These are phyloP conservation scores for Beauveria sp. DNA, from an alignment of 2,329 filamentous ascomycete genomes.

Conservation along the genomic window DNA sequence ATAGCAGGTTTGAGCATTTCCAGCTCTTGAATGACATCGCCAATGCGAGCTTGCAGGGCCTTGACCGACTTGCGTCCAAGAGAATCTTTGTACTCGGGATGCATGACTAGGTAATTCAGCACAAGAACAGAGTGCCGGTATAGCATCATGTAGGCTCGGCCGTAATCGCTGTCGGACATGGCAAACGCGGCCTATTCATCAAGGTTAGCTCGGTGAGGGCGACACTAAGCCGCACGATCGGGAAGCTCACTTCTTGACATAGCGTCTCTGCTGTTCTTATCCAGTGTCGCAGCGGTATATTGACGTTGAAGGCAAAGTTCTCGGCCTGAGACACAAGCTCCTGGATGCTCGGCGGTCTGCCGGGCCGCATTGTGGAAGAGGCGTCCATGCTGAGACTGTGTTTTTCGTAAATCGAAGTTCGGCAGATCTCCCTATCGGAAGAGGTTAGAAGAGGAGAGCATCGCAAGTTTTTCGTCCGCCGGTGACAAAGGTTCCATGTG, in stretches of 20 bases:
- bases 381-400: slow-evolving; percentile 18
- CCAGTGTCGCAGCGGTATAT: slow-evolving; percentile 74
- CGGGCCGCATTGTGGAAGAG: slow-evolving; percentile 25
- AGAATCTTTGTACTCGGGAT: slow-evolving; percentile 65
- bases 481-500: neutral
- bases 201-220: slow-evolving; percentile 13
- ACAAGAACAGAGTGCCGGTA: slow-evolving; percentile 84
- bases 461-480: neutral
- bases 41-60: slow-evolving; percentile 40
- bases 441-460: neutral
- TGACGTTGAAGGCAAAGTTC: slow-evolving; percentile 72
- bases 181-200: slow-evolving; percentile 68
- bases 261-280: slow-evolving; percentile 71
- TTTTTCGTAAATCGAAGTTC: neutral
- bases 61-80: slow-evolving; percentile 57
- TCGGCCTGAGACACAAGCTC: slow-evolving; percentile 70
- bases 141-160: slow-evolving; percentile 85
- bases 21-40: slow-evolving; percentile 58
- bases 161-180: slow-evolving; percentile 74
- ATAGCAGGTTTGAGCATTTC: slow-evolving; percentile 77
- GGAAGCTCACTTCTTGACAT: slow-evolving; percentile 61
- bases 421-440: slow-evolving; percentile 7
- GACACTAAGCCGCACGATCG: neutral
- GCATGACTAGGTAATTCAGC: slow-evolving; percentile 62
- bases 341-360: slow-evolving; percentile 59